Base-by-base conservation (phyloP, 1,284 basidiomycete genomes). In the Athelia sp. region DNA sequence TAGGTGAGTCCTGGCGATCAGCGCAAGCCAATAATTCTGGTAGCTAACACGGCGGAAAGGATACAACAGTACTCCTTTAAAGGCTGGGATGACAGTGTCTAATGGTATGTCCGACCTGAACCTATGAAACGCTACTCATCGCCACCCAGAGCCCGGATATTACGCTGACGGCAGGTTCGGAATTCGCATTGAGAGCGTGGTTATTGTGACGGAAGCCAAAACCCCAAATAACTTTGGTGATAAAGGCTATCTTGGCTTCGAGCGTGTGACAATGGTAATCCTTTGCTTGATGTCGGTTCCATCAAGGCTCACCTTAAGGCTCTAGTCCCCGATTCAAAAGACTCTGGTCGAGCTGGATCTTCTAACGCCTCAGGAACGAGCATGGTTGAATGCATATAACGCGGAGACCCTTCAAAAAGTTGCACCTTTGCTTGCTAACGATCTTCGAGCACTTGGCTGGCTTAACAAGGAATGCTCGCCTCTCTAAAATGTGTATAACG, bases 141-240 rank as follows among this genome's bases (percentile, higher is more conserved):
- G 50, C 19, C 9, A 23, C 43, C 15, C 53, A 81, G 84, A 99
- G 61, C 96, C 96, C 0, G 96, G 93, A 2, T 99, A 92, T 67
- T 97, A 98, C 66, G 83, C 84, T 15, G 94, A 98, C 59, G 96
- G 94, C 4, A 73, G 80, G 51, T 99, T 88, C 63, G 96, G 96
- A 2, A 93, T 98, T 56, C 84, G 96, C 2, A 94, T 97, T 58
- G 96, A 99, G 70, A 93, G 84, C 63, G 77, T 96, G 38, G 82
- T 94, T 15, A 73, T 93, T 23, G 86, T 95, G 8, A 76, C 78
- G 51, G 77, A 85, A 34, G 84, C 71, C 4, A 66, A 84, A 52
- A 94, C 92, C 1, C 81, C 75, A 4, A 80, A 94, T 64, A 90
- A 93, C 63, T 98, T 95, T 65, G 93, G 91, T 3, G 77, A 82